These are phyloP conservation scores for Allomyces arbusculus DNA, from an alignment of 192 early-diverging fungal species.

Conservation along the genomic window DNA sequence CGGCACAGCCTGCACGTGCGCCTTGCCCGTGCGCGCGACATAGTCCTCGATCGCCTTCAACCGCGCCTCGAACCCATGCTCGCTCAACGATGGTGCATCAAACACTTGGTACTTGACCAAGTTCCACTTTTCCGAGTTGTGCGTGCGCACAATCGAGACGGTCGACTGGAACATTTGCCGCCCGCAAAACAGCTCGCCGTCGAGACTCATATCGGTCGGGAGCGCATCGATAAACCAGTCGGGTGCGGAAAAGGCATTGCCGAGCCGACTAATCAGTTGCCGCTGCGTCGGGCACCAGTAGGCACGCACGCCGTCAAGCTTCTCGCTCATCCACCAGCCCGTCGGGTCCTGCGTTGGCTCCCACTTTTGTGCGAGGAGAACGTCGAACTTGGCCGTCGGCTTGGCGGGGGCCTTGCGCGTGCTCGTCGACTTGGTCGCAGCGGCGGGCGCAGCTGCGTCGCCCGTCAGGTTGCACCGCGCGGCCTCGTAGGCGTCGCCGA, in stretches of 20 bases:
- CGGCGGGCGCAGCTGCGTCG: neutral
- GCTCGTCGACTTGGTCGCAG: neutral
- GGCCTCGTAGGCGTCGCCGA: conserved; percentile 20
- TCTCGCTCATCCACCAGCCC: conserved; percentile 54
- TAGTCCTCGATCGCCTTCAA: conserved; percentile 19
- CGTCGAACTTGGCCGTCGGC: neutral
- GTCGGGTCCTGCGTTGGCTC: conserved; percentile 28
- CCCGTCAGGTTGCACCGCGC: conserved; percentile 8
- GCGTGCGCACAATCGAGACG: conserved; percentile 38
- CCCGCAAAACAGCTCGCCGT: conserved; percentile 54
- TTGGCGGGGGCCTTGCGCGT: neutral
- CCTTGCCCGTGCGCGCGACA: conserved; percentile 9
- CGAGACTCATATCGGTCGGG: conserved; percentile 33
- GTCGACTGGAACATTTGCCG: conserved; percentile 37
- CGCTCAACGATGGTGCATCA: conserved; percentile 30
- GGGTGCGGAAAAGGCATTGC: conserved; percentile 37
- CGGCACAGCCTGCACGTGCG: conserved; percentile 21
- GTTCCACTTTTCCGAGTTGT: conserved; percentile 22
- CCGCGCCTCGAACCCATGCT: conserved; percentile 26
- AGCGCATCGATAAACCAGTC: conserved; percentile 17
- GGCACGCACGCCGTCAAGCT: conserved; percentile 48
- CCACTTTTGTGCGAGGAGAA: conserved; percentile 20
- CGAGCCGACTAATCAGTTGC: conserved; percentile 28
- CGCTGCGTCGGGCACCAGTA: conserved; percentile 28
- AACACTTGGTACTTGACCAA: conserved; percentile 35